Evolutionary conservation across 192 early-diverging fungal genomes (phyloP).

Genomic region (Coemansia sp.): DNA sequence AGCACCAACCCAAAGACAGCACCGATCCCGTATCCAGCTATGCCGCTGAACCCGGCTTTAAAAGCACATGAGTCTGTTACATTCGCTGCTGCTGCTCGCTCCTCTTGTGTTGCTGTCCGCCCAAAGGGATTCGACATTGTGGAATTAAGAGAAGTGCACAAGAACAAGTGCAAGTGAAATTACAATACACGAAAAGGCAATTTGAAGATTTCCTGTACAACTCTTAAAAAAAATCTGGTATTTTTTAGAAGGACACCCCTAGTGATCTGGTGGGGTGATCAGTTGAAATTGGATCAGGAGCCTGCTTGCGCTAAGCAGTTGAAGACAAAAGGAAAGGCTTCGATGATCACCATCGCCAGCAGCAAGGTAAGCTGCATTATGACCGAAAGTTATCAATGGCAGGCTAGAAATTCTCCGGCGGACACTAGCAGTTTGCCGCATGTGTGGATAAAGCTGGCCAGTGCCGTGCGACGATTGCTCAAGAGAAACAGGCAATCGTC

Average conservation of each 20-base stretch:
- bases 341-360: neutral
- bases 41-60: constrained; percentile 68
- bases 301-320: too few relatives aligned
- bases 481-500: neutral
- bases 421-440: neutral
- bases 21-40: constrained; percentile 83
- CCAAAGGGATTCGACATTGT: constrained; percentile 46
- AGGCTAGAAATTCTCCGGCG: neutral
- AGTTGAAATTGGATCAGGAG: neutral
- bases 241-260: neutral
- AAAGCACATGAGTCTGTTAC: constrained; percentile 73
- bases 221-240: too few relatives aligned
- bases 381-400: neutral
- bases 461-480: neutral
- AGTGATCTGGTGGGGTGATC: neutral
- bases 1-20: constrained; percentile 90
- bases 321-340: neutral
- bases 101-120: constrained; percentile 34
- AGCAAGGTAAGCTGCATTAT: neutral
- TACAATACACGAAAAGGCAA: neutral
- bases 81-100: constrained; percentile 34
- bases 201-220: neutral
- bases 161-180: neutral
- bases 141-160: neutral
- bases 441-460: neutral